These are phyloP conservation scores for Sporothrix curviconia DNA, from an alignment of 2,329 filamentous ascomycete species.

Conservation along the genomic window DNA sequence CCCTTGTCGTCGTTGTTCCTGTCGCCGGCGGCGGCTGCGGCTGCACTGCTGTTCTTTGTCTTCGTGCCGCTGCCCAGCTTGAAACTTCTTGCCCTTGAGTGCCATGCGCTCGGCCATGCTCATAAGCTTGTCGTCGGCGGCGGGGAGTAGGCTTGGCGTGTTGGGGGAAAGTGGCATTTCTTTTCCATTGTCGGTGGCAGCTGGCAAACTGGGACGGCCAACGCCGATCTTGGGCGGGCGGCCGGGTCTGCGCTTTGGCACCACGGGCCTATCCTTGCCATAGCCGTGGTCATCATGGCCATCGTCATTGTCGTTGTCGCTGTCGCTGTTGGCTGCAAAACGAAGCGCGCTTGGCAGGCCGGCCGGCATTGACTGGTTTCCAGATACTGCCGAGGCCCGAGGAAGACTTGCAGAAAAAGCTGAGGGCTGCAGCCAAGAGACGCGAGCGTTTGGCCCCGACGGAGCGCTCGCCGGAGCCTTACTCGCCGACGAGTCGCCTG, in stretches of 20 bases:
- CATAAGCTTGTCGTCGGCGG: constrained; percentile 33
- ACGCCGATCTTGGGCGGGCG: constrained; percentile 28
- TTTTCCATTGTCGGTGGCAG: not conserved
- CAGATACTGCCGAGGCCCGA: constrained; percentile 11
- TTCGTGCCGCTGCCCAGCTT: constrained; percentile 33
- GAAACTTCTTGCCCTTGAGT: constrained; percentile 40
- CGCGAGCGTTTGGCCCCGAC: constrained; percentile 21
- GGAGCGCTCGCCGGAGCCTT: no score
- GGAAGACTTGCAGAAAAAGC: not conserved
- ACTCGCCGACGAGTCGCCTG: no score
- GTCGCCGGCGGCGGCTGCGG: not conserved
- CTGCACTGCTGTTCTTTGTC: not conserved
- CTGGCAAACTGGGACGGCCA: constrained; percentile 15
- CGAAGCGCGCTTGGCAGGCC: not conserved
- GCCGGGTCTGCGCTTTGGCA: constrained; percentile 26
- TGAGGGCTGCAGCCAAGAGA: not conserved
- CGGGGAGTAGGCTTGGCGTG: not conserved
- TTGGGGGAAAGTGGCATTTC: no score
- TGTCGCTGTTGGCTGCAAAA: constrained; percentile 6
- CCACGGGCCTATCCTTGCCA: constrained; percentile 10
- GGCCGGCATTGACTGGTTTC: not conserved
- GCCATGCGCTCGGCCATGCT: constrained; percentile 54
- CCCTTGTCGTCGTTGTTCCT: not conserved
- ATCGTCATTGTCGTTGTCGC: constrained; percentile 20
- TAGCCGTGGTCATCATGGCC: constrained; percentile 29